Base-by-base conservation (phyloP, 257 asterid species). In the Fraxinus cuspidata region DNA sequence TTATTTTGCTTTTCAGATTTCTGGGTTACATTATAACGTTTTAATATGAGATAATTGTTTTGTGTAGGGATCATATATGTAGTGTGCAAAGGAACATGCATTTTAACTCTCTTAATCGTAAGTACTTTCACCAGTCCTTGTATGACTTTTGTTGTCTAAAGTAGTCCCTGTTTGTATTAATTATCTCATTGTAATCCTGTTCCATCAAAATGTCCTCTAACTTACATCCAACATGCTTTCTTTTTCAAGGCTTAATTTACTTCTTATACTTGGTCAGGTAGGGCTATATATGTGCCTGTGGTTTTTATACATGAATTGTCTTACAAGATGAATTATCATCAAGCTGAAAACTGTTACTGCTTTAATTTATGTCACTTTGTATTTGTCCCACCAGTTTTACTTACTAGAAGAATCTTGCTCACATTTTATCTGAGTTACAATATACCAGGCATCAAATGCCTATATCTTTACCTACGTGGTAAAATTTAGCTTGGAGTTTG, bases 41-140 rank as follows among this genome's bases (percentile, higher is more conserved):
- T 51, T 60, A 44, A 23, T 77, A 19, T 70, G 42, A 25, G 72
- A 31, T 23, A 72, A 67, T 70, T 80, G 66, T 74, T 71, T 74
- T 76, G 44, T 88, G 84, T 84, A 95, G 99, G 99, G 98, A 95
- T 72, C 87, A 89, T 75, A 89, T 95, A 78, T 93, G 97, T 83
- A 95, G 79, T 49, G 90, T 89, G 85, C 98, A 88, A 86, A 89
- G 99, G 83, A 91, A 78, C 85, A 84, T 95, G 89, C 97, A 95
- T 71, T 89, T 92, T 65, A 90, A 78, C 81, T 82, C 90, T 74
- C 86, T 93, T 67, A 88, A 88, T 78, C 85, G 99, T 95, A 90
- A 86, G 99, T 87, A 70, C 72, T 72, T 81, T 63, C 40, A 28
- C 21, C 47, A 18, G 32, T 67, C 56, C 15, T 56, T 32, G 23